Conservation (phyloP, 1,139 yeast genomes). For the Kazachstania sp. region DNA sequence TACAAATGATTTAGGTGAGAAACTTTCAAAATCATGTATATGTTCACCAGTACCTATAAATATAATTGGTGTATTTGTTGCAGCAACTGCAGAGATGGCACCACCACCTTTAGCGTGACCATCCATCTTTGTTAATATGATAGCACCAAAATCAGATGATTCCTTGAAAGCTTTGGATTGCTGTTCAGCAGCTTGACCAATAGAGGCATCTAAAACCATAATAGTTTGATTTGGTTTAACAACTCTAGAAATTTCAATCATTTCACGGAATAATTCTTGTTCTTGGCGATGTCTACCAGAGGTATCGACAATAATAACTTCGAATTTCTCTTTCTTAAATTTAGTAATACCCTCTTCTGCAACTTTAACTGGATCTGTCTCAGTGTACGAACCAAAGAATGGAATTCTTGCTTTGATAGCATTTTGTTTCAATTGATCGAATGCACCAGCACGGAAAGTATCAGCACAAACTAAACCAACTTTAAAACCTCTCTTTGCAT, state of each 20-base stretch:
- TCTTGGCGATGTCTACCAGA: conserved; percentile 98
- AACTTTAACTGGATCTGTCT: conserved; percentile 90
- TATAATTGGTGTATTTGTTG: conserved; percentile 91
- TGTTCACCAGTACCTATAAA: conserved; percentile 99
- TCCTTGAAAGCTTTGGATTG: conserved; percentile 94
- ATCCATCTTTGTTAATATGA: conserved; percentile 92
- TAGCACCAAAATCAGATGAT: conserved; percentile 87
- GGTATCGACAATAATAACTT: conserved; percentile 90
- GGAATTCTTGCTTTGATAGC: conserved; percentile 94
- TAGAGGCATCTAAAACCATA: conserved; percentile 95
- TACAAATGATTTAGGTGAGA: conserved; percentile 81
- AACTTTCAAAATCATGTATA: conserved; percentile 83
- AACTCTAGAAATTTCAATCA: conserved; percentile 84
- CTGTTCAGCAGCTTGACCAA: conserved; percentile 96
- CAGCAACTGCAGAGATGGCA: conserved; percentile 97
- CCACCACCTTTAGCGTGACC: conserved; percentile 99
- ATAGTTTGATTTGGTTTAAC: conserved; percentile 89
- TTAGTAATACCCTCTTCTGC: conserved; percentile 87
- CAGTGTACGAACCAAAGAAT: conserved; percentile 88
- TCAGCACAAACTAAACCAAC: conserved; percentile 98
- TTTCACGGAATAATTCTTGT: conserved; percentile 81
- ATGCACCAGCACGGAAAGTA: conserved; percentile 98
- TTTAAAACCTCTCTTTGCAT: conserved; percentile 86
- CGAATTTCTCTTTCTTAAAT: conserved; percentile 86
- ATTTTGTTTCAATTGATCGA: conserved; percentile 94